These are phyloP conservation scores for Fusarium setosum DNA, from an alignment of 2,329 filamentous ascomycete species.

Conservation along the genomic window DNA sequence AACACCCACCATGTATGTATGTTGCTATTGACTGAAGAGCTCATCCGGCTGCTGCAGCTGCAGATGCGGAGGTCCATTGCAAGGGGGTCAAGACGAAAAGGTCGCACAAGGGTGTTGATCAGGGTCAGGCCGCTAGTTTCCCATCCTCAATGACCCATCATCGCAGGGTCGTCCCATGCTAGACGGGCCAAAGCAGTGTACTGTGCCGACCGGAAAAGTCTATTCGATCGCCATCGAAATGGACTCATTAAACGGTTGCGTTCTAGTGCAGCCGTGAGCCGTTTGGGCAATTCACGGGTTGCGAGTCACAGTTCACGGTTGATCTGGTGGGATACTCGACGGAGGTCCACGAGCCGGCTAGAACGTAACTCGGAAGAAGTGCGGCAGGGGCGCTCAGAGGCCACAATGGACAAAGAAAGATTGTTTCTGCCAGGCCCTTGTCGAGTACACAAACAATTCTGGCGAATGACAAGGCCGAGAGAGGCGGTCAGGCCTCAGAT, in stretches of 20 bases:
- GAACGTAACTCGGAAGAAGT: slow-evolving; percentile 20
- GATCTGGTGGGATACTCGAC: slow-evolving; percentile 15
- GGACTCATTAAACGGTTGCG: slow-evolving; percentile 41
- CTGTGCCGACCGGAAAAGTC: slow-evolving; percentile 35
- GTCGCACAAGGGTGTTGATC: slow-evolving; percentile 29
- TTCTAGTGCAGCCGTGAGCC: slow-evolving; percentile 37
- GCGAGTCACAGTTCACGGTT: slow-evolving; percentile 38
- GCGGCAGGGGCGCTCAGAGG: slow-evolving; percentile 24
- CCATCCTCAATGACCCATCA: slow-evolving; percentile 31
- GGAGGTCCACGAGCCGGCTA: slow-evolving; percentile 22
- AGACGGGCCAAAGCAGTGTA: slow-evolving; percentile 24
- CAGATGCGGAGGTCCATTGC: slow-evolving; percentile 37
- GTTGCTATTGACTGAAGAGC: slow-evolving; percentile 30
- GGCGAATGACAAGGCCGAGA: slow-evolving; percentile 34
- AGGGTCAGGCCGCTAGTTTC: slow-evolving; percentile 25
- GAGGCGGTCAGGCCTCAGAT: slow-evolving; percentile 42
- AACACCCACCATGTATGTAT: slow-evolving; percentile 32
- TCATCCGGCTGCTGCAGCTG: slow-evolving; percentile 35
- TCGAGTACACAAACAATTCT: slow-evolving; percentile 18
- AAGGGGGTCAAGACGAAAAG: slow-evolving; percentile 34
- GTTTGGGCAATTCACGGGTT: slow-evolving; percentile 30
- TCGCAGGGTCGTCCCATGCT: slow-evolving; percentile 40
- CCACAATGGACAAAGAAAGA: slow-evolving; percentile 19
- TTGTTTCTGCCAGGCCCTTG: slow-evolving; percentile 14
- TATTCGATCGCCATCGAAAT: slow-evolving; percentile 40